Percentiles rank a stretch among this genome's conserved stretches.
phyloP scores from a whole-genome alignment of 2,329 filamentous ascomycete genomes.

The Aspergillus ibericus region DNA sequence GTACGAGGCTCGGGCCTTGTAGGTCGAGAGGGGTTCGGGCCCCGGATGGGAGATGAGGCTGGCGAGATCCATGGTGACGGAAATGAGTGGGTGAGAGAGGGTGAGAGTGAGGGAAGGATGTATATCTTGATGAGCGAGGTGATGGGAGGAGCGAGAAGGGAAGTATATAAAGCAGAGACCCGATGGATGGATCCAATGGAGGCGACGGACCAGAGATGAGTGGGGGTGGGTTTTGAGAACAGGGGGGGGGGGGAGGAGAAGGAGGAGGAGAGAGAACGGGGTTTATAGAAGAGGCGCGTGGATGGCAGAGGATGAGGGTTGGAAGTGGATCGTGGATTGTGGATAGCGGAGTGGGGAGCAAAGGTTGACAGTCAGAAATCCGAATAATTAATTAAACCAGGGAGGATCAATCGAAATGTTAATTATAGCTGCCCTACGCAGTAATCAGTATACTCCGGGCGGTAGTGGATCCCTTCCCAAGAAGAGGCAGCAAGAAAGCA shows the following conservation, averaged over 20 bases:
- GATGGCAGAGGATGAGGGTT: slow-evolving; percentile 9
- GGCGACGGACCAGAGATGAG: slow-evolving; percentile 10
- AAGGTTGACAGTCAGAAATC: slow-evolving; percentile 10
- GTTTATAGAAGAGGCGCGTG: slow-evolving; percentile 22
- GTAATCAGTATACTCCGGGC: neutral
- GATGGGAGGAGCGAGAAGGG: slow-evolving; percentile 1
- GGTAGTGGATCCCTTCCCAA: too few species aligned
- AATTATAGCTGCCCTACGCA: slow-evolving; percentile 20
- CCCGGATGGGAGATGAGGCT: slow-evolving; percentile 33
- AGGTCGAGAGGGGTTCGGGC: slow-evolving; percentile 17
- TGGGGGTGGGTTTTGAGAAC: slow-evolving; percentile 16
- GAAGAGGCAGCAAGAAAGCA: neutral
- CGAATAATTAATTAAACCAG: slow-evolving; percentile 3
- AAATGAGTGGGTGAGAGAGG: neutral
- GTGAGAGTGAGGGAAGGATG: neutral
- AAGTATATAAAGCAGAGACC: slow-evolving; percentile 18
- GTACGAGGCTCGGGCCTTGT: slow-evolving; percentile 17
- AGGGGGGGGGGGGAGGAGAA: slow-evolving; percentile 11
- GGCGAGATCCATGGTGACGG: slow-evolving; percentile 37
- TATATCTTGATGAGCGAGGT: neutral
- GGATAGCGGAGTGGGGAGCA: slow-evolving; percentile 19
- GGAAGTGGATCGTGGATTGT: neutral
- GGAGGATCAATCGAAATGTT: slow-evolving; percentile 18
- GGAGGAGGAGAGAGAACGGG: slow-evolving; percentile 9
- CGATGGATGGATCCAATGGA: slow-evolving; percentile 8